phyloP scores from a whole-genome alignment of 208 protist genomes.

The Wallacemonas sp. region DNA sequence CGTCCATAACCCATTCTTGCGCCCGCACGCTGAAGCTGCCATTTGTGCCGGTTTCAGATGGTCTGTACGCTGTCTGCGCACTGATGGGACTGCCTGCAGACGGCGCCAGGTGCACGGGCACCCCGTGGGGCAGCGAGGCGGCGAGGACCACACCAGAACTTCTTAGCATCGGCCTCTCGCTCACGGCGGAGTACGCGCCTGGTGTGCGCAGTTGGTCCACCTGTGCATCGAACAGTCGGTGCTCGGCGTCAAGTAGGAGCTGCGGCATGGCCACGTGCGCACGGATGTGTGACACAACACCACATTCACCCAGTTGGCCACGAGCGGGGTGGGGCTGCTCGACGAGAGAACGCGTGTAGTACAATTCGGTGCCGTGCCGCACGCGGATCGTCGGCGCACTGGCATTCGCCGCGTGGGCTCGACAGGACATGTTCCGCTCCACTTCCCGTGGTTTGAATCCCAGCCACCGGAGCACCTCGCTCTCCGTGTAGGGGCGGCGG shows the following conservation, averaged over 20 bases:
- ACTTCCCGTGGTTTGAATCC: neutral
- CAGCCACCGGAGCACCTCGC: neutral
- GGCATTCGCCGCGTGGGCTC: neutral
- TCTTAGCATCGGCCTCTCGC: too few relatives aligned
- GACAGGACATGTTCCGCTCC: neutral
- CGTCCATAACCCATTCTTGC: neutral
- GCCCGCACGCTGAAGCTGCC: neutral
- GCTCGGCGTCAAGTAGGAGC: neutral
- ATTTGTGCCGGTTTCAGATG: too few relatives aligned
- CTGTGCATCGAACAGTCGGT: neutral
- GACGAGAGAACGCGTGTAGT: constrained; percentile 1
- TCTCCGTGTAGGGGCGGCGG: constrained; percentile 1
- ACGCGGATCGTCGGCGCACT: neutral
- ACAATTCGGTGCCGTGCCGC: neutral
- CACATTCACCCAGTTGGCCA: neutral
- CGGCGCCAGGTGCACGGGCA: too few relatives aligned
- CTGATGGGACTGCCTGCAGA: too few relatives aligned
- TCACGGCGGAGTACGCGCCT: neutral
- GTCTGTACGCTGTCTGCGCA: too few relatives aligned
- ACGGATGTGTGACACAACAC: neutral
- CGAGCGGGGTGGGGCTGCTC: neutral
- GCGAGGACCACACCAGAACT: neutral
- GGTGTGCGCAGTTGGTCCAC: neutral
- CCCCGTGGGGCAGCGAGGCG: too few relatives aligned
- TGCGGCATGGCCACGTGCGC: neutral